phyloP scores from a whole-genome alignment of 495 filamentous ascomycete genomes.

The Hypoxylon lienhwacheense region DNA sequence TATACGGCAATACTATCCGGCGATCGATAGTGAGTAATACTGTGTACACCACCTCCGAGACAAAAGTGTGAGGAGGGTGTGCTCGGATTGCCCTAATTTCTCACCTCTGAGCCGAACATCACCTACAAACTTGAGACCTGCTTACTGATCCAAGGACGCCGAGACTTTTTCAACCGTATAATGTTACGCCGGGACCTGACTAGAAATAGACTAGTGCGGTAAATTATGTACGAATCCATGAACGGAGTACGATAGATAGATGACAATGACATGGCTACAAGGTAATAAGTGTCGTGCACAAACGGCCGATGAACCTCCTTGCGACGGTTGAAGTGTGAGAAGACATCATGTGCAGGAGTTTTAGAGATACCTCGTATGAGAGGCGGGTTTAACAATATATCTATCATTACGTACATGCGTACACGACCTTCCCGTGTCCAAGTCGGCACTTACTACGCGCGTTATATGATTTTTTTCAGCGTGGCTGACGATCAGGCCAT shows the following conservation, averaged over 20 bases:
- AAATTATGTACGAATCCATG: constrained; percentile 23
- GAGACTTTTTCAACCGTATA: constrained; percentile 18
- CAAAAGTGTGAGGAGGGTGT: constrained; percentile 20
- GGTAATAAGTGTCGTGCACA: constrained; percentile 25
- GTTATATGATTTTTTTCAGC: constrained; percentile 10
- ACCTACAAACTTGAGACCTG: constrained; percentile 1
- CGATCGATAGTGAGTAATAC: constrained; percentile 19
- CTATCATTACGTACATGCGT: not conserved
- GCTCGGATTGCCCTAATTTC: constrained; percentile 31
- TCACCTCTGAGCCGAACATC: constrained; percentile 12
- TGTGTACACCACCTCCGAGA: constrained; percentile 16
- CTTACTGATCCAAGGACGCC: constrained; percentile 8
- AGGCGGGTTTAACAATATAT: not conserved
- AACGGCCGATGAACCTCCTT: constrained; percentile 20
- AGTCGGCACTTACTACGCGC: constrained; percentile 2
- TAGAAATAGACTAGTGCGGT: constrained; percentile 28
- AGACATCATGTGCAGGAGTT: constrained; percentile 13
- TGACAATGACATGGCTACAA: constrained; percentile 2
- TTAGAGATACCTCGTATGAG: no score
- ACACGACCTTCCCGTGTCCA: constrained; percentile 17
- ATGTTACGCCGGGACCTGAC: constrained; percentile 19
- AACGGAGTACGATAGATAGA: not conserved
- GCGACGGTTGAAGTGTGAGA: constrained; percentile 29
- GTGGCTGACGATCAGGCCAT: constrained; percentile 28
- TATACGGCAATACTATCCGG: constrained; percentile 11